Conservation (phyloP, 345 rosid species). For the Lepidium sativum region DNA sequence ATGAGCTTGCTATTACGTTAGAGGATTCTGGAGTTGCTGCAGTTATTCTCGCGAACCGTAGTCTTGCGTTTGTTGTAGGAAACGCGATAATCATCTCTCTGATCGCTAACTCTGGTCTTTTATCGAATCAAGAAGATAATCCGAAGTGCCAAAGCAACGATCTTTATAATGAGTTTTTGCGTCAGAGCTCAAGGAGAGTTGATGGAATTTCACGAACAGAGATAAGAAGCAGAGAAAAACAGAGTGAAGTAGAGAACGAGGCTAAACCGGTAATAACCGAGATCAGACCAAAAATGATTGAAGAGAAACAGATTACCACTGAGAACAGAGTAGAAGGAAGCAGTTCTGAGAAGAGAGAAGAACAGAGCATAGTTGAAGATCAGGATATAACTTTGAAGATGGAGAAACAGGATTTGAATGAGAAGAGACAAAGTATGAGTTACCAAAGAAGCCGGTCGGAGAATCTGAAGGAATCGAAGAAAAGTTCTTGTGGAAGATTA, state of each 20-base stretch:
- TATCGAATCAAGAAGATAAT: conserved; percentile 28
- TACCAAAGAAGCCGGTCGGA: conserved; percentile 45
- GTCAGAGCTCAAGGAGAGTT: conserved; percentile 34
- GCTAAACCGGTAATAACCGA: not conserved
- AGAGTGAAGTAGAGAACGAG: no score
- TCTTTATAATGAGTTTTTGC: conserved; percentile 40
- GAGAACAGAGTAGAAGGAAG: not conserved
- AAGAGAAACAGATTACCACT: not conserved
- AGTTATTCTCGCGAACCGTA: conserved; percentile 43
- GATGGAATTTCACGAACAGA: not conserved
- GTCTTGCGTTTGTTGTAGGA: conserved; percentile 58
- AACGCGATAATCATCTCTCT: conserved; percentile 68
- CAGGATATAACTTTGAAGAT: not conserved
- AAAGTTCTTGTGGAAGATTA: conserved; percentile 24
- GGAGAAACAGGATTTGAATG: conserved; percentile 2
- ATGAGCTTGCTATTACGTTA: conserved; percentile 42
- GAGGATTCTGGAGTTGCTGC: conserved; percentile 46
- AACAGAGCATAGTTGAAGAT: not conserved
- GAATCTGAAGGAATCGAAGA: conserved; percentile 16
- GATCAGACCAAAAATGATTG: not conserved
- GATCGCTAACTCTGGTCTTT: conserved; percentile 49
- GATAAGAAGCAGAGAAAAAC: conserved; percentile 23
- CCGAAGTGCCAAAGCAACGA: conserved; percentile 22
- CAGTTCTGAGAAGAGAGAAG: not conserved
- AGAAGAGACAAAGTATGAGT: conserved; percentile 10